Evolutionary conservation across 768 basidiomycete genomes (phyloP), one percentile per base, ranked within the genome.

Genomic region (Mycena filopes): DNA sequence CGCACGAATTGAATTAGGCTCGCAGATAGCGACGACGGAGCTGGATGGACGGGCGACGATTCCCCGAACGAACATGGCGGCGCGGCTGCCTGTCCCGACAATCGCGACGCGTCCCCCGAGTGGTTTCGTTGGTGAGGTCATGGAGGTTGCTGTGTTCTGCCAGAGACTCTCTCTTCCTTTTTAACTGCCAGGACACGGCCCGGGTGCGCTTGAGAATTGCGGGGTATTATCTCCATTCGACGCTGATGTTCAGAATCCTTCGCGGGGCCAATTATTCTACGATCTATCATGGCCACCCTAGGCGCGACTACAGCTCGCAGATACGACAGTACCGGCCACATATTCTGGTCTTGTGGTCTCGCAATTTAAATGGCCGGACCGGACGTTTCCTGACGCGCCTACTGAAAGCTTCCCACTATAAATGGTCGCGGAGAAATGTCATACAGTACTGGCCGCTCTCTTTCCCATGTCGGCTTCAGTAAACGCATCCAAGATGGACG

Each of bases 51-150:
- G 78, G 38, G 75, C 82, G 40, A 81, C 76, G 47, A 86, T 80
- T 18, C 83, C 83, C 11, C 78, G 76, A 8, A 83, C 76, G 77
- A 81, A 86, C 76, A 85, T 82, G 57, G 80, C 78, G 3, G 77
- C 80, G 31, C 80, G 78, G 55, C 72, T 75, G 16, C 82, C 82
- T 16, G 79, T 80, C n/a, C 82, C 82, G 25, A 83, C 78, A 53
- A 82, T 74, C 21, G 80, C 81, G 42, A 80, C 74, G 31, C 81
- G 78, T 16, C 78, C 81, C 6, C 79, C 78, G 28, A 79, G 72
- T 25, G 60, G 66, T 72, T 63, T 61, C 28, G 57, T 47, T 29
- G 68, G 12, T 45, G 57, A 58, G 29, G 78, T 72, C 74, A 74
- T 77, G 18, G 16, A 21, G 29, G 25, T 29, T 51, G 18, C 11